Evolutionary conservation across 2,329 filamentous ascomycete species (phyloP).

Genomic region (Penicillium palitans): DNA sequence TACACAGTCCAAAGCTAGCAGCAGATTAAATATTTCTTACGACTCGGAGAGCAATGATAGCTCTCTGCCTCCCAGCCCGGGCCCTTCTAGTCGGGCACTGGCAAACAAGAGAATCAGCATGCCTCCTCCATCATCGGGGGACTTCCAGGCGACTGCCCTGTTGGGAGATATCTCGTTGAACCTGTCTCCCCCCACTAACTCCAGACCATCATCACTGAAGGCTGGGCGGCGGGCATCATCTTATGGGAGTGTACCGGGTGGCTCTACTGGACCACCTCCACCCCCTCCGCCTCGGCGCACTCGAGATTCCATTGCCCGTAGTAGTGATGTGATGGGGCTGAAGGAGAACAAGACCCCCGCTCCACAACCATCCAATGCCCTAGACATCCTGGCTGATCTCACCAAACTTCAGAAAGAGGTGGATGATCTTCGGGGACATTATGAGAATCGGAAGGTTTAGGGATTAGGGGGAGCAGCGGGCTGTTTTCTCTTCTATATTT

Average conservation of each 20-base stretch:
- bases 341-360: slow-evolving; percentile 26
- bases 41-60: slow-evolving; percentile 45
- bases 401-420: slow-evolving; percentile 73
- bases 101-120: slow-evolving; percentile 25
- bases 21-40: slow-evolving; percentile 42
- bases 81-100: slow-evolving; percentile 22
- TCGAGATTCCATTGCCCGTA: slow-evolving; percentile 45
- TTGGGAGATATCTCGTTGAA: slow-evolving; percentile 12
- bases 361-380: slow-evolving; percentile 44
- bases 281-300: slow-evolving; percentile 51
- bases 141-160: slow-evolving; percentile 7
- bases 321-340: slow-evolving; percentile 28
- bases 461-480: slow-evolving; percentile 21
- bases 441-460: slow-evolving; percentile 36
- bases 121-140: slow-evolving; percentile 19
- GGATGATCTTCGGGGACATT: slow-evolving; percentile 55
- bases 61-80: slow-evolving; percentile 32
- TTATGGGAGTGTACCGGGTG: slow-evolving; percentile 23
- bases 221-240: slow-evolving; percentile 34
- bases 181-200: slow-evolving; percentile 18
- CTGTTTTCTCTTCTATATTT: slow-evolving; percentile 11
- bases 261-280: slow-evolving; percentile 40
- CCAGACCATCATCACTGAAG: slow-evolving; percentile 24
- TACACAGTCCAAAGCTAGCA: slow-evolving; percentile 35
- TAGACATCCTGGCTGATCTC: slow-evolving; percentile 71